Evolutionary conservation across 352 stramenopile species (phyloP), one percentile per base, ranked within the genome.

Genomic region (Vaucheria bursata): DNA sequence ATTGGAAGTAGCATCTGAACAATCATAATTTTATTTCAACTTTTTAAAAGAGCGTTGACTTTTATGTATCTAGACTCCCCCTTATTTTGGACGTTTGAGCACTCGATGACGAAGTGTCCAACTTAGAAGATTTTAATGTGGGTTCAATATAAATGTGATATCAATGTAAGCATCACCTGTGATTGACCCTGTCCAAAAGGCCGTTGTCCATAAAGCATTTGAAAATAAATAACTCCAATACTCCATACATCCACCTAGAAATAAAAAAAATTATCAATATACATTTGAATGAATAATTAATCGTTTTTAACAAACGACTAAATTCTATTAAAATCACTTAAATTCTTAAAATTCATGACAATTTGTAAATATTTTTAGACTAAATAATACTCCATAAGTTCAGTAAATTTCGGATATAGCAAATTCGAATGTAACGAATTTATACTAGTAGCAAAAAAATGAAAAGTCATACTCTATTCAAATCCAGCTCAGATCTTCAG

Each of bases 141-240:
- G n/a, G n/a, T n/a, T n/a, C n/a, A n/a, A n/a, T n/a, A 25, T 59
- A 59, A 25, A 25, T 12, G 12, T 18, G 12, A 25, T 59, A 59
- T 59, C 12, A 18, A 25, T 25, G 45, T n/a, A n/a, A n/a, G 25
- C 45, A 31, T 71, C 50, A 81, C 90, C 81, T 95, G 91, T 29
- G 88, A 91, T 78, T 92, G 86, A 4, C 92, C 92, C 77, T 97
- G 91, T 49, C 92, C 92, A 87, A 97, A 97, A 6, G 92, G 92
- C 34, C 91, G 85, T 12, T 85, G 84, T 29, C 92, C 92, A 80
- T 91, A 97, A 1, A 97, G 74, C 90, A 97, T 97, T 84, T 97
- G 92, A 79, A 90, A 97, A 75, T 93, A 96, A 53, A 97, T 96
- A n/a, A 96, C 90, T 32, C 92, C 92, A 68, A 95, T 88, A 7